Percentiles rank a stretch among this genome's conserved stretches.
These are phyloP conservation scores for Tetracladium maxilliforme DNA, from an alignment of 2,329 filamentous ascomycete genomes.

Conservation along the genomic window DNA sequence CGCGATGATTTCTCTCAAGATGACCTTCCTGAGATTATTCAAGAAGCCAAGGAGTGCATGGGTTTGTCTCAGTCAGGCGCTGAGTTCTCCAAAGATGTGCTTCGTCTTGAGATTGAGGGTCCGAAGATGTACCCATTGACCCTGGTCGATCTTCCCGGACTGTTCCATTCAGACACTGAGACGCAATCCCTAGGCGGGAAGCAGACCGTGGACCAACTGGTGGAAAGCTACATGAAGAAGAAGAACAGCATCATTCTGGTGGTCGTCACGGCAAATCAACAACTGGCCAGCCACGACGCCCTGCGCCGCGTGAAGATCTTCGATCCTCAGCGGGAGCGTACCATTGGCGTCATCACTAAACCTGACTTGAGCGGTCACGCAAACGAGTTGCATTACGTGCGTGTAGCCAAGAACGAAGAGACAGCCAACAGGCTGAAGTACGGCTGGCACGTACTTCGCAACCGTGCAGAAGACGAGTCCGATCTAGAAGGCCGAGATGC, in stretches of 20 bases:
- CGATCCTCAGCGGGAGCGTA: constrained; percentile 18
- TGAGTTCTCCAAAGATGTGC: constrained; percentile 11
- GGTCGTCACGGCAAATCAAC: constrained; percentile 25
- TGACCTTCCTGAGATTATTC: no score
- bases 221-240: constrained; percentile 21
- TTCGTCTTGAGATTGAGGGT: constrained; percentile 12
- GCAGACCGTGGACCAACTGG: constrained; percentile 12
- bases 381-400: constrained; percentile 16
- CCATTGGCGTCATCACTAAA: constrained; percentile 30
- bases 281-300: constrained; percentile 24
- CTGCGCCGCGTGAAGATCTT: constrained; percentile 17
- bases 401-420: constrained; percentile 23
- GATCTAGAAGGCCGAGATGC: constrained; percentile 9
- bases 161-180: no score
- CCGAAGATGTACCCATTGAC: no score
- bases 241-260: constrained; percentile 28
- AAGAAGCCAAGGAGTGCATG: no score
- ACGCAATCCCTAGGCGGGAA: no score
- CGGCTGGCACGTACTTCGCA: constrained; percentile 34
- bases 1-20: no score
- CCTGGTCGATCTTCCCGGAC: constrained; percentile 17
- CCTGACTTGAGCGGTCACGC: constrained; percentile 22
- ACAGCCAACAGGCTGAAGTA: constrained; percentile 21
- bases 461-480: constrained; percentile 21
- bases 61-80: no score